Evolutionary conservation across 1,284 basidiomycete species (phyloP), one percentile per base, ranked within the genome.

Genomic region (Ceraceosorus guamensis): DNA sequence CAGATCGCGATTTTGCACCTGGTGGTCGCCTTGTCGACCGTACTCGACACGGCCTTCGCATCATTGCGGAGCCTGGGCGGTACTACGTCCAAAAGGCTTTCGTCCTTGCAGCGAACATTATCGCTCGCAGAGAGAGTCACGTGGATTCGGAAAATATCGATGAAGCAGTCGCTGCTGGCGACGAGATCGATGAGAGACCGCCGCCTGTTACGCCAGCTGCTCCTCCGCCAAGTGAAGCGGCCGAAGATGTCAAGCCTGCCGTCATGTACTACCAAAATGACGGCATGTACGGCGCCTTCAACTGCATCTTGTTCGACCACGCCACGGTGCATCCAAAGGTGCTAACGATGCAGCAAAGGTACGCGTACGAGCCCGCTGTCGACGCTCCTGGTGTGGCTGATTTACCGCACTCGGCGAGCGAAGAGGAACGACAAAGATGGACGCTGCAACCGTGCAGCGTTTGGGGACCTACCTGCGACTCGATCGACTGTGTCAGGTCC

Each of bases 41-140:
- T 34, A 71, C 76, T 39, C 75, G 70, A 33, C 83, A 87, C 47
- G 81, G 83, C 3, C 79, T 98, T 61, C 84, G 84, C 75, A 84
- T 99, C 69, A 93, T 99, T 60, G 93, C 91, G 18, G 95, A 99
- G 79, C 95, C 95, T 4, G 95, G 95, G 46, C 80, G 95, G 61
- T 95, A 91, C 80, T 93, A 89, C 72, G 95, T 98, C 84, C 89
- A 55, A 85, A 83, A 60, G 8, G 93, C 95, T 32, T 98, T 97
- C 80, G 87, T 86, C 64, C 82, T 99, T 14, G 93, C 92, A 32
- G 85, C 88, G 47, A 91, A 92, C 77, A 85, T 99, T 67, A 95
- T 99, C 70, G 95, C 93, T 1, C 83, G 91, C 48, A 65, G 76
- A 11, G 56, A 66, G 24, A 24, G 3, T 3, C 24, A 24, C 3